Base-by-base conservation (phyloP, 2,329 filamentous ascomycete species). In the Xylaria arbuscula region DNA sequence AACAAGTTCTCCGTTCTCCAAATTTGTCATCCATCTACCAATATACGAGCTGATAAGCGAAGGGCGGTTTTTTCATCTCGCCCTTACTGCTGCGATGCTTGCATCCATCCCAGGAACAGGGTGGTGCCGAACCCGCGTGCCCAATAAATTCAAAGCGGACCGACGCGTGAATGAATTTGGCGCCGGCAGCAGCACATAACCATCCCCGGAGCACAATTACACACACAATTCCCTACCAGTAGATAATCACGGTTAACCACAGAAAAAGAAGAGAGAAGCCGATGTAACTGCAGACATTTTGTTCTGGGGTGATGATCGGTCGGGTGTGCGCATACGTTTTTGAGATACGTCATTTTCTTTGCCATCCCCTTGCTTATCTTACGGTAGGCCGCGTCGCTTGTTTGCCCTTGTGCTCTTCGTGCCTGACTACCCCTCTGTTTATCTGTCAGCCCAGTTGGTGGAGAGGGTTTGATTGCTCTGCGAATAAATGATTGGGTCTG, bases 271-370 rank as follows among this genome's bases (percentile, higher is more conserved):
- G 24, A 42, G 34, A 59, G 66, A 50, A 34, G 19, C 42, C 19
- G 53, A 58, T 58, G 61, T 34, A 62, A 61, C 60, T 17, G 34
- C 53, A 28, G 64, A 38, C 48, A 51, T 36, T 24, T 19, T n/a
- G 19, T 34, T 42, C 62, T 47, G 54, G 19, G 38, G 38, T 50
- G 38, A 24, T 28, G 51, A 19, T n/a, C 61, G 58, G 40, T 51
- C 68, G 58, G 65, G 62, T 64, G 10, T 38, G 17, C 17, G 54
- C 68, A 70, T 68, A 28, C n/a, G 19, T 36, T 54, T 38, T 54
- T 38, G 34, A 38, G 50, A 62, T 67, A 50, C 56, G 34, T 70
- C 65, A 54, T 60, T 62, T 45, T 15, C 17, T 38, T 32, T 22
- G 9, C 42, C 47, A 24, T 60, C 11, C 17, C 47, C 42, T 47